These are phyloP conservation scores for Hypoxylon trugodes DNA, from an alignment of 495 filamentous ascomycete genomes.

Conservation along the genomic window DNA sequence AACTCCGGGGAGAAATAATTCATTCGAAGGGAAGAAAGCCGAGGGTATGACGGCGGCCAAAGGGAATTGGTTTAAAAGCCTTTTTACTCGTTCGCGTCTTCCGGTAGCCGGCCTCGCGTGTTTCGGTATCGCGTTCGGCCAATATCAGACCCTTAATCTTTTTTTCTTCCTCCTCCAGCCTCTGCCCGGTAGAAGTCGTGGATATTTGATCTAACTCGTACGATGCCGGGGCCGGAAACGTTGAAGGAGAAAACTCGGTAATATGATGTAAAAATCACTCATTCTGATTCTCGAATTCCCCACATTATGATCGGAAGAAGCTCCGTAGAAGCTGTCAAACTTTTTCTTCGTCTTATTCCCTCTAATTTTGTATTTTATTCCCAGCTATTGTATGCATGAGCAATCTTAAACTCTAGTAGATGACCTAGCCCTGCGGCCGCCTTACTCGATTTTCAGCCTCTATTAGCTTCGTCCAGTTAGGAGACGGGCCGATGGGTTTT, in stretches of 20 bases:
- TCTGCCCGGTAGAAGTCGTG: too few relatives aligned
- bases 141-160: too few relatives aligned
- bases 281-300: too few relatives aligned
- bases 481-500: conserved; percentile 12
- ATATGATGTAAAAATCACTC: conserved; percentile 11
- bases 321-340: conserved; percentile 18
- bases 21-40: not conserved
- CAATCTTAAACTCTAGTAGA: not conserved
- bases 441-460: conserved; percentile 35
- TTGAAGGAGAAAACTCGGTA: conserved; percentile 28
- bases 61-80: conserved; percentile 14
- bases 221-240: not conserved
- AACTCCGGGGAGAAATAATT: not conserved
- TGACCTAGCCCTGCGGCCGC: conserved; percentile 21
- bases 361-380: not conserved
- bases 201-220: not conserved
- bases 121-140: too few relatives aligned
- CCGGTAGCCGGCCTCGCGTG: too few relatives aligned
- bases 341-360: conserved; percentile 6
- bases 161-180: too few relatives aligned
- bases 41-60: conserved; percentile 12
- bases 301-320: conserved; percentile 7
- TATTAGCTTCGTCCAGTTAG: conserved; percentile 11
- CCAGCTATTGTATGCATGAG: too few relatives aligned
- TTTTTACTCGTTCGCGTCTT: too few relatives aligned